Conservation (phyloP, 2,329 filamentous ascomycete species). For the Paramyrothecium roridum region DNA sequence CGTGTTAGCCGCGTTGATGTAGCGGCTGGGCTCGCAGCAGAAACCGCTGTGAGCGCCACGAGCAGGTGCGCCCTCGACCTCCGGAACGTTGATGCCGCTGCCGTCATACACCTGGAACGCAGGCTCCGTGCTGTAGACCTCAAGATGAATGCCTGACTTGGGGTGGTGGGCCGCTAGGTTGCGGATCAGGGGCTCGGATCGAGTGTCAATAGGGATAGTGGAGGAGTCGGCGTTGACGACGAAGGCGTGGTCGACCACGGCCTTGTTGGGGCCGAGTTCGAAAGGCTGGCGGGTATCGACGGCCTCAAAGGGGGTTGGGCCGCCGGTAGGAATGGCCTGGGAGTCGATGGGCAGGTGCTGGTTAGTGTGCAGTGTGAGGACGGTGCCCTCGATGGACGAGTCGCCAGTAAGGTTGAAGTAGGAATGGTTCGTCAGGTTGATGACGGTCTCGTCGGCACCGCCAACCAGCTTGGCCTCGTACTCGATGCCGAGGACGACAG, state of each 20-base stretch:
- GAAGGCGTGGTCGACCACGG: conserved; percentile 89
- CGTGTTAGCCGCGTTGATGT: conserved; percentile 83
- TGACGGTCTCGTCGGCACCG: conserved; percentile 80
- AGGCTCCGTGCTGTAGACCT: conserved; percentile 88
- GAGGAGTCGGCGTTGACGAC: conserved; percentile 64
- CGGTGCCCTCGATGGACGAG: conserved; percentile 51
- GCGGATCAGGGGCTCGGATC: conserved; percentile 57
- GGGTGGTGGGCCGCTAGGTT: conserved; percentile 74
- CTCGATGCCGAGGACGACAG: conserved; percentile 76
- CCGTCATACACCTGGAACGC: conserved; percentile 98
- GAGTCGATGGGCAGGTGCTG: conserved; percentile 72
- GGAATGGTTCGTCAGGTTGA: conserved; percentile 95
- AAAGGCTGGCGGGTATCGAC: conserved; percentile 67
- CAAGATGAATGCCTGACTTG: conserved; percentile 71
- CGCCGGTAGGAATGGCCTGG: conserved; percentile 70
- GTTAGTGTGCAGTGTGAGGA: conserved; percentile 64
- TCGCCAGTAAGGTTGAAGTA: conserved; percentile 64
- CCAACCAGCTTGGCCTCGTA: conserved; percentile 82
- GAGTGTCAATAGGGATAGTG: conserved; percentile 64
- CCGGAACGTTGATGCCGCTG: conserved; percentile 76
- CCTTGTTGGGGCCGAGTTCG: conserved; percentile 65
- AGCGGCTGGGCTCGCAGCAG: conserved; percentile 89
- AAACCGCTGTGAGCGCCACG: conserved; percentile 72
- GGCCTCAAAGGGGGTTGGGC: conserved; percentile 61
- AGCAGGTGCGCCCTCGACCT: conserved; percentile 57